phyloP scores from a whole-genome alignment of 768 basidiomycete species.

The Mycena alexandri region DNA sequence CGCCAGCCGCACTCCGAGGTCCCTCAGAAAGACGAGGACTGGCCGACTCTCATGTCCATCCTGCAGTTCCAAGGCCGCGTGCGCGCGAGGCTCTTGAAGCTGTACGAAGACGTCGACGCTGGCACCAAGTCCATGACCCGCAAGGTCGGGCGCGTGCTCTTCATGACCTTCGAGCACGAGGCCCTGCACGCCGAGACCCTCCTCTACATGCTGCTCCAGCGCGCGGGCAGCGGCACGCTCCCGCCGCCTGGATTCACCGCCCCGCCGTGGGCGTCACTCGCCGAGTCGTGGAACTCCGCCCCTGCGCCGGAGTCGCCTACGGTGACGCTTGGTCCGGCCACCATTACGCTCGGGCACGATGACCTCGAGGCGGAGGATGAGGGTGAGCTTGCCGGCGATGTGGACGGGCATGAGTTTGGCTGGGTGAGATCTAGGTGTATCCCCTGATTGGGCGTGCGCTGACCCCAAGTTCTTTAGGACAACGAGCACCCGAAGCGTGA shows the following conservation, averaged over 20 bases:
- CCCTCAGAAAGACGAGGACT: slow-evolving; percentile 82
- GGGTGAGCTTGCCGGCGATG: slow-evolving; percentile 40
- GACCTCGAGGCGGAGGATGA: slow-evolving; percentile 82
- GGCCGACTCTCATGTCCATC: slow-evolving; percentile 83
- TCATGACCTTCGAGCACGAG: slow-evolving; percentile 94
- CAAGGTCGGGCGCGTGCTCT: slow-evolving; percentile 82
- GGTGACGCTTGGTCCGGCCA: slow-evolving; percentile 69
- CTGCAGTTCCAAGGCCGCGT: slow-evolving; percentile 84
- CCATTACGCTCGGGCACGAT: slow-evolving; percentile 81
- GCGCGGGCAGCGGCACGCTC: slow-evolving; percentile 80
- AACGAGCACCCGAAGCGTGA: slow-evolving; percentile 83
- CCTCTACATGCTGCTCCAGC: slow-evolving; percentile 93
- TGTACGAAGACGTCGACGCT: slow-evolving; percentile 79
- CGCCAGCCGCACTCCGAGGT: slow-evolving; percentile 89
- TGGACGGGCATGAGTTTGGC: slow-evolving; percentile 70
- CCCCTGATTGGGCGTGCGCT: not conserved
- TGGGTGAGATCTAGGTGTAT: slow-evolving; percentile 19
- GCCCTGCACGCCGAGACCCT: slow-evolving; percentile 92
- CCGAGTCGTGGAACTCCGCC: slow-evolving; percentile 65
- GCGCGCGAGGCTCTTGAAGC: slow-evolving; percentile 72
- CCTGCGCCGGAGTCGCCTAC: slow-evolving; percentile 57
- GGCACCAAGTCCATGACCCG: slow-evolving; percentile 69
- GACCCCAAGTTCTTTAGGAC: slow-evolving; percentile 56
- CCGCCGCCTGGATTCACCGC: slow-evolving; percentile 80
- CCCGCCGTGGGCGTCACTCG: slow-evolving; percentile 77